Evolutionary conservation across 495 filamentous ascomycete species (phyloP), one percentile per base, ranked within the genome.

Genomic region (Neurospora sp.): DNA sequence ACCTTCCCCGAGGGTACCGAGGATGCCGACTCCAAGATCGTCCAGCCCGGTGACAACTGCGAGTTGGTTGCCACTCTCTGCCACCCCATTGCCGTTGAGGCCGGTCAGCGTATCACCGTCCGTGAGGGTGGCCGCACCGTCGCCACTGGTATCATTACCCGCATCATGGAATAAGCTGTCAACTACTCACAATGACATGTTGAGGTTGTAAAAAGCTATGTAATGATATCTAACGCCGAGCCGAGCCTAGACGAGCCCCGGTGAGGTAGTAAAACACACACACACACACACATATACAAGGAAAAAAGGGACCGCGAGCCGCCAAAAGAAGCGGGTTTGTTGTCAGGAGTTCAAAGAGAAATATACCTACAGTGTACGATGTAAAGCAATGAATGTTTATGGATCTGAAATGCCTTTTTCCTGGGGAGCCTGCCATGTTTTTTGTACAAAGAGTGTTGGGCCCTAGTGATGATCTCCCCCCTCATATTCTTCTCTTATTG

Each of bases 21-120:
- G 81, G 89, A 93, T 78, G 82, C 87, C 72, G 76, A 78, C 72
- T 84, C 83, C 79, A 92, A 90, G 84, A 90, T 94, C 85, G 91
- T 97, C 81, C 94, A 96, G 93, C 96, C 96, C 71, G 96, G 96
- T 80, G 96, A 99, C 89, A 99, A 99, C 86, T 90, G 96, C 76
- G 96, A 98, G 89, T 96, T 99, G 93, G 83, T 92, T 74, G 92
- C 92, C 84, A 85, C 89, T 75, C 90, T 96, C 75, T 86, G 92
- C 85, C 84, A 90, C 78, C 93, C 96, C 69, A 84, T 96, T 76
- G 96, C 94, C 72, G 79, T 97, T 71, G 96, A 98, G 84, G 82
- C 87, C 70, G 94, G 95, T 75, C 92, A 96, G 87, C 91, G 96
- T 71, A 93, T 98, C 87, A 99, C 97, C 87, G 88, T 99, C 80